Percentiles rank a stretch among this genome's conserved stretches.
Conservation (phyloP, 2,329 filamentous ascomycete species). For the Aspergillus jensenii region DNA sequence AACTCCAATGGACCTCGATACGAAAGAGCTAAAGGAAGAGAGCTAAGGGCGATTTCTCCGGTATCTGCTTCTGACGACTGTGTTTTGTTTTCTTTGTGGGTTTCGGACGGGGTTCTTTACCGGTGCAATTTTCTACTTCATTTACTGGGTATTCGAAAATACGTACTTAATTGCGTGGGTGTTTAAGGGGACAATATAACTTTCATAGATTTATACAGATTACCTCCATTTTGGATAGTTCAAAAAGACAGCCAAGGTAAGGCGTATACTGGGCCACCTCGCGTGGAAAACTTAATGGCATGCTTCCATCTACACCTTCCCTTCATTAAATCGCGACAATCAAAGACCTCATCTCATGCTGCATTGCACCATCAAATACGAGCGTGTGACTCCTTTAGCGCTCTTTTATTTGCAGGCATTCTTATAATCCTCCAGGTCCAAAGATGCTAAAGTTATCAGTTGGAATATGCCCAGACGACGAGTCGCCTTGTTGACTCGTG, state of each 20-base stretch:
- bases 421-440: background rate
- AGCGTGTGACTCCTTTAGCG: background rate
- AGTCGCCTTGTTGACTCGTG: background rate
- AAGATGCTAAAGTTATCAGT: background rate
- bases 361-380: background rate
- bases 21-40: slow-evolving; percentile 35
- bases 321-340: background rate
- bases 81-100: slow-evolving; percentile 10
- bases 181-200: background rate
- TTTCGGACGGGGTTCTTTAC: slow-evolving; percentile 2
- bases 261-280: background rate
- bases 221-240: background rate
- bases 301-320: background rate
- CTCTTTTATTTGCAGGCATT: background rate
- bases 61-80: background rate
- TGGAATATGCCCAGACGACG: background rate
- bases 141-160: slow-evolving; percentile 1
- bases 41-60: slow-evolving; percentile 14
- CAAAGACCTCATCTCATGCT: background rate
- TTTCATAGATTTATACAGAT: background rate
- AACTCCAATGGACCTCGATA: slow-evolving; percentile 41
- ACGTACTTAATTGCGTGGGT: slow-evolving; percentile 6
- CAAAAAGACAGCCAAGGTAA: background rate
- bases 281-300: background rate
- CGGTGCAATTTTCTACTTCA: background rate